Percentiles rank a stretch among this genome's conserved stretches.
These are phyloP conservation scores for Oropetium thomaeum DNA, from an alignment of 176 grass and related monocot genomes.

Conservation along the genomic window DNA sequence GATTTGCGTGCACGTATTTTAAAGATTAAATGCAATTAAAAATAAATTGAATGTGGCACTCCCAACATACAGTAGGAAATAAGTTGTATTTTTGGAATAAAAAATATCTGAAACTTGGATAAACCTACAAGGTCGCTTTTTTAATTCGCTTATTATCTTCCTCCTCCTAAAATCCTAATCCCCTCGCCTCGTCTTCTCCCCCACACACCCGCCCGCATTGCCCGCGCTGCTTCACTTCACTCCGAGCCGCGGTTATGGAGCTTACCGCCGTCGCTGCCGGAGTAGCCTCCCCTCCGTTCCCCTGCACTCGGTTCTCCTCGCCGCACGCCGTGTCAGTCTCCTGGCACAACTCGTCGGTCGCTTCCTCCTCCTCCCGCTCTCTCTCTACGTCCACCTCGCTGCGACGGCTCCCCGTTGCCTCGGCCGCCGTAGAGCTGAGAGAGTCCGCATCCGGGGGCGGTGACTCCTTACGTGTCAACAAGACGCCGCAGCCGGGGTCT, in stretches of 20 bases:
- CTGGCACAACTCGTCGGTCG: not conserved
- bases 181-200: slow-evolving; percentile 3
- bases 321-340: not conserved
- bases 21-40: too few relatives aligned
- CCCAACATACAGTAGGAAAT: too few relatives aligned
- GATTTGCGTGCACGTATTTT: too few relatives aligned
- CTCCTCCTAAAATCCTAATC: not conserved
- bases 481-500: slow-evolving; percentile 50
- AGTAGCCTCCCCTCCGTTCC: slow-evolving; percentile 5
- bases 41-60: too few relatives aligned
- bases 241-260: slow-evolving; percentile 42
- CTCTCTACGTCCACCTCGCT: slow-evolving; percentile 29
- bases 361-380: slow-evolving; percentile 17
- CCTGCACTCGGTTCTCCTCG: slow-evolving; percentile 11
- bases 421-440: slow-evolving; percentile 33
- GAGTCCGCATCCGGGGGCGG: slow-evolving; percentile 31
- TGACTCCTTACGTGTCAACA: slow-evolving; percentile 51
- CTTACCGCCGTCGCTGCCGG: slow-evolving; percentile 26
- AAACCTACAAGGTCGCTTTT: too few relatives aligned
- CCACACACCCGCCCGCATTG: not conserved
- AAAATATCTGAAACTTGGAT: not conserved
- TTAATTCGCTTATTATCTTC: not conserved
- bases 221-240: not conserved
- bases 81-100: too few relatives aligned
- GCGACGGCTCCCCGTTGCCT: slow-evolving; percentile 16